These are phyloP conservation scores for Fraxinus velutina DNA, from an alignment of 305 asterid species.

Conservation along the genomic window DNA sequence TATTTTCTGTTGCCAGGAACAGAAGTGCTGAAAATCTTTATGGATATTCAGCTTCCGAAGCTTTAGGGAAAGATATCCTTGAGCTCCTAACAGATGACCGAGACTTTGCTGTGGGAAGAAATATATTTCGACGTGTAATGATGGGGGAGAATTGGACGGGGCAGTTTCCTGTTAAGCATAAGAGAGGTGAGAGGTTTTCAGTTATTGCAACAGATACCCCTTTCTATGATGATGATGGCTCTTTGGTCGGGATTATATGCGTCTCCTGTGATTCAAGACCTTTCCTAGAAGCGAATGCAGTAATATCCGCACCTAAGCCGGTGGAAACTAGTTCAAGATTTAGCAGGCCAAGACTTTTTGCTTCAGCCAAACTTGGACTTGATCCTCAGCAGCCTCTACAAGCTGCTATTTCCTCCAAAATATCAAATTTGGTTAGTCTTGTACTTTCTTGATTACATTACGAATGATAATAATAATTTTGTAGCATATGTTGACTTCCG, in stretches of 20 bases:
- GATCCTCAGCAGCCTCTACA: conserved; percentile 85
- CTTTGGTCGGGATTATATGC: conserved; percentile 66
- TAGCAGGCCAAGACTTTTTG: conserved; percentile 43
- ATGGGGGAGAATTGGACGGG: conserved; percentile 92
- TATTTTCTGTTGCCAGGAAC: conserved; percentile 52
- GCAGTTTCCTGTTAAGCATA: conserved; percentile 70
- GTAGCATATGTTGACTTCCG: conserved; percentile 33
- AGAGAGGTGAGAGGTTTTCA: conserved; percentile 65
- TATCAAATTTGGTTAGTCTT: conserved; percentile 78
- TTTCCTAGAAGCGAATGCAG: conserved; percentile 44
- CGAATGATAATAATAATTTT: not conserved
- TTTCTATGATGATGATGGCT: conserved; percentile 74
- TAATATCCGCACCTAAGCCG: conserved; percentile 31
- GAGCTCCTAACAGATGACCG: conserved; percentile 56
- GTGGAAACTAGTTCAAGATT: conserved; percentile 37
- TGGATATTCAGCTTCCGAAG: conserved; percentile 77
- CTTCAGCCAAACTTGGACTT: conserved; percentile 61
- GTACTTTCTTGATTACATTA: conserved; percentile 11
- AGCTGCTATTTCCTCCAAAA: conserved; percentile 70
- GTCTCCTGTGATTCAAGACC: conserved; percentile 71
- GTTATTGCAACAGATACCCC: conserved; percentile 73
- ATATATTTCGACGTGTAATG: conserved; percentile 50
- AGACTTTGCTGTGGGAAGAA: conserved; percentile 47
- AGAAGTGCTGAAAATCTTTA: conserved; percentile 71
- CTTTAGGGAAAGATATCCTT: conserved; percentile 54